These are phyloP conservation scores for Magnaporthiopsis incrustans DNA, from an alignment of 2,329 filamentous ascomycete species.

Conservation along the genomic window DNA sequence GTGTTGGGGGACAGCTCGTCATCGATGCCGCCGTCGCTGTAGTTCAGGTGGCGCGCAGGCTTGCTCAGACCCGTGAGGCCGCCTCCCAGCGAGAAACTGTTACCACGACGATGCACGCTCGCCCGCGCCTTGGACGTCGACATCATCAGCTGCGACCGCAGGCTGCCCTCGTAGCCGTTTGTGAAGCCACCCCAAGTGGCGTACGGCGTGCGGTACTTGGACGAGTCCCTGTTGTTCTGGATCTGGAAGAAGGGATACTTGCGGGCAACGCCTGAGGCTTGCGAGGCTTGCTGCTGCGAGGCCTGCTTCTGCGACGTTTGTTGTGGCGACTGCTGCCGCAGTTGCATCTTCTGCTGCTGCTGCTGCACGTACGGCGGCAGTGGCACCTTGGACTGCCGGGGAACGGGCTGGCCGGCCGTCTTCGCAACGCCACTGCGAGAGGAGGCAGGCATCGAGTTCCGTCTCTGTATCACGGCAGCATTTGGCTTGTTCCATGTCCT, in stretches of 20 bases:
- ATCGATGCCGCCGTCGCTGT: slow-evolving; percentile 10
- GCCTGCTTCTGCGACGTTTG: neutral
- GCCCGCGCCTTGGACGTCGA: slow-evolving; percentile 10
- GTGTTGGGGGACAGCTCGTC: slow-evolving; percentile 13
- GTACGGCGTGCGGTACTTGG: slow-evolving; percentile 53
- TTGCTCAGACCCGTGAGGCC: slow-evolving; percentile 16
- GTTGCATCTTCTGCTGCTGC: slow-evolving; percentile 6
- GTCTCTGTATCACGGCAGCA: slow-evolving; percentile 2
- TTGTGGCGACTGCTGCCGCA: neutral
- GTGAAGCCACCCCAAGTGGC: slow-evolving; percentile 48
- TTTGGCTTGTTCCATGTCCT: slow-evolving; percentile 4
- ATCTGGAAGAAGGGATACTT: slow-evolving; percentile 53
- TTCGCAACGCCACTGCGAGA: neutral
- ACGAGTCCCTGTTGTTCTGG: slow-evolving; percentile 49
- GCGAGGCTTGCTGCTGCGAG: slow-evolving; percentile 1
- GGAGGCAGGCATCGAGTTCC: neutral
- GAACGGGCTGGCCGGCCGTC: neutral
- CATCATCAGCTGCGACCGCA: slow-evolving; percentile 23
- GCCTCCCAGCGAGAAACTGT: slow-evolving; percentile 16
- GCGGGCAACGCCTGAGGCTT: slow-evolving; percentile 22
- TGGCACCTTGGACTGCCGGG: slow-evolving; percentile 7
- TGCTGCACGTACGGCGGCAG: slow-evolving; percentile 8
- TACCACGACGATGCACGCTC: slow-evolving; percentile 11
- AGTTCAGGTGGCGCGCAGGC: slow-evolving; percentile 17
- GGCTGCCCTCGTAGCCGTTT: slow-evolving; percentile 51